Evolutionary conservation across 164 flowering plant genomes (phyloP).

Genomic region (Nymphaea colorata): DNA sequence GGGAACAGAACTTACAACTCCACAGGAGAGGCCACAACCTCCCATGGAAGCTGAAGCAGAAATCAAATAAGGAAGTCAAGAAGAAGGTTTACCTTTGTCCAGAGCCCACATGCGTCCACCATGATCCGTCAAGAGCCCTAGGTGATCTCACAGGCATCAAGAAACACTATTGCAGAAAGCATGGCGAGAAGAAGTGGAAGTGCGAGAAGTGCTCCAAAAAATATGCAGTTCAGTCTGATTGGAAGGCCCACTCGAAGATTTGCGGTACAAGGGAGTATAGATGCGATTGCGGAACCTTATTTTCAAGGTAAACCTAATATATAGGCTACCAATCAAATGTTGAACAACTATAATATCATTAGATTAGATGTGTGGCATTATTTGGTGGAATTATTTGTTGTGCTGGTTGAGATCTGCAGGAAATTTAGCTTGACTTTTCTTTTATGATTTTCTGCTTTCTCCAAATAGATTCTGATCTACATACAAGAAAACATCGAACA

Average conservation of each 20-base stretch:
- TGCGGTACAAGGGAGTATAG: slow-evolving; percentile 78
- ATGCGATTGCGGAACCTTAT: slow-evolving; percentile 90
- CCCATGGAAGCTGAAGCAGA: slow-evolving; percentile 89
- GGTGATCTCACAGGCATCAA: slow-evolving; percentile 96
- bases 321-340: too few relatives aligned
- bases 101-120: slow-evolving; percentile 84
- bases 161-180: slow-evolving; percentile 76
- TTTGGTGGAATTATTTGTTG: neutral
- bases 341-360: too few relatives aligned
- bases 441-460: too few relatives aligned
- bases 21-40: slow-evolving; percentile 94
- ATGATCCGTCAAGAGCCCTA: slow-evolving; percentile 76
- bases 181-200: slow-evolving; percentile 92
- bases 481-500: neutral
- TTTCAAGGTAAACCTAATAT: slow-evolving; percentile 51
- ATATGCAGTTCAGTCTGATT: slow-evolving; percentile 87
- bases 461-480: neutral
- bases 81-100: slow-evolving; percentile 79
- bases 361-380: neutral
- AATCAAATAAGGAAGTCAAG: slow-evolving; percentile 57
- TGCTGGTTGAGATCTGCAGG: neutral
- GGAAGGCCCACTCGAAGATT: slow-evolving; percentile 90
- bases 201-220: slow-evolving; percentile 81
- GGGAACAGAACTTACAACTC: slow-evolving; percentile 84
- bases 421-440: neutral